Percentiles rank a stretch among this genome's conserved stretches.
Conservation (phyloP, 2,329 filamentous ascomycete species). For the Domatiomyces catenatus region DNA sequence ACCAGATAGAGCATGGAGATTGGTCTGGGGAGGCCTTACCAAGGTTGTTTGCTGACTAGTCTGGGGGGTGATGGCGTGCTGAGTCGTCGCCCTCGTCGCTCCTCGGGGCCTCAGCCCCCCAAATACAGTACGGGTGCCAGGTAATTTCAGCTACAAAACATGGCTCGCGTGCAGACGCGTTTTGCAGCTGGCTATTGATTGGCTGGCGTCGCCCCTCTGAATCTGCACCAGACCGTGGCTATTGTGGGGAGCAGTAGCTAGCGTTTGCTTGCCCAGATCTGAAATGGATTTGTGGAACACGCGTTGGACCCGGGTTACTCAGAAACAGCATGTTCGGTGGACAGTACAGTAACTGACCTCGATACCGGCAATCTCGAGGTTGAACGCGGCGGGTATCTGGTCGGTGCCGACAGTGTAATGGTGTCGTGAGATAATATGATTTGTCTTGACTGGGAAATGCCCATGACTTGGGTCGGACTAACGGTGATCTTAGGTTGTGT, state of each 20-base stretch:
- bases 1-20: not conserved
- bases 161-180: not conserved
- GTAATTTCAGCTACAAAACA: not conserved
- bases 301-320: not conserved
- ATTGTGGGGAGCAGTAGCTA: not conserved
- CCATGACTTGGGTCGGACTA: not conserved
- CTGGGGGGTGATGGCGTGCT: not conserved
- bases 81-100: not conserved
- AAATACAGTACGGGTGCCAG: not conserved
- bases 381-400: not conserved
- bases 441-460: not conserved
- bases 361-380: not conserved
- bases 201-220: no score
- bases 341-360: no score
- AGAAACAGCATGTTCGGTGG: not conserved
- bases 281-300: not conserved
- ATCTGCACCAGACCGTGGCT: not conserved
- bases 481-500: not conserved
- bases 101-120: no score
- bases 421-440: not conserved
- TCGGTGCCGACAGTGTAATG: not conserved
- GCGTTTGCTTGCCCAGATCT: not conserved
- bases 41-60: not conserved
- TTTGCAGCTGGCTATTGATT: not conserved
- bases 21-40: not conserved